Base-by-base conservation (phyloP, 805 yeast genomes). In the Lipomyces kockii region DNA sequence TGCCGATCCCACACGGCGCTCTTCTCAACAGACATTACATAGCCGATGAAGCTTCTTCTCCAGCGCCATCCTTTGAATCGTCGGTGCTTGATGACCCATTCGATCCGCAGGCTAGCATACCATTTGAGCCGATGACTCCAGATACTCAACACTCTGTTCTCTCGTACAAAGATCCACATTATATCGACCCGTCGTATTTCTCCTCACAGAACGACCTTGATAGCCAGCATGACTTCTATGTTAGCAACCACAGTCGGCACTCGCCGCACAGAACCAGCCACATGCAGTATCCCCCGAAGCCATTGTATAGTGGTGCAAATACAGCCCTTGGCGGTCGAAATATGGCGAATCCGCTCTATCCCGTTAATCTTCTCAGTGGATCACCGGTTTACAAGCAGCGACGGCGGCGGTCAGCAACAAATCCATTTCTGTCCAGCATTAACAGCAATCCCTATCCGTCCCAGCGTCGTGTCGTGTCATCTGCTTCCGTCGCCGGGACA, bases 61-160 rank as follows among this genome's bases (percentile, higher is more conserved):
- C 71, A 4, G 71, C 67, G 32, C 66, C 71, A 17, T 62, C 68
- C 11, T 68, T 54, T 32, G 70, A 58, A 25, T 65, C 71, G 34
- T 62, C 64, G 14, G 62, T 60, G 7, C 32, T 68, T 8, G 70
- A 65, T 32, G 68, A 65, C 49, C 49, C 51, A 3, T 51, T 43
- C 8, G 54, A 66, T 4, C 58, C 55, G 14, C 29, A 52, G 35
- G 37, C 52, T 22, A 11, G 27, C 55, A 34, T 56, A 52, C 37
- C 64, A 17, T 62, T 63, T 51, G 71, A 65, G 60, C 71, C 71
- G 9, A 65, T 68, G 71, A 68, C 71, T 14, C 71, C 71, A 7
- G 71, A 68, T 35, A 68, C 71, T 6, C 71, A 68, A 57, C 66
- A 65, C 43, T 68, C 71, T 5, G 62, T 53, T 3, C 25, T 56